Percentiles rank a stretch among this genome's conserved stretches.
Evolutionary conservation across 2,329 filamentous ascomycete genomes (phyloP).

Genomic region (Xylaria multiplex): DNA sequence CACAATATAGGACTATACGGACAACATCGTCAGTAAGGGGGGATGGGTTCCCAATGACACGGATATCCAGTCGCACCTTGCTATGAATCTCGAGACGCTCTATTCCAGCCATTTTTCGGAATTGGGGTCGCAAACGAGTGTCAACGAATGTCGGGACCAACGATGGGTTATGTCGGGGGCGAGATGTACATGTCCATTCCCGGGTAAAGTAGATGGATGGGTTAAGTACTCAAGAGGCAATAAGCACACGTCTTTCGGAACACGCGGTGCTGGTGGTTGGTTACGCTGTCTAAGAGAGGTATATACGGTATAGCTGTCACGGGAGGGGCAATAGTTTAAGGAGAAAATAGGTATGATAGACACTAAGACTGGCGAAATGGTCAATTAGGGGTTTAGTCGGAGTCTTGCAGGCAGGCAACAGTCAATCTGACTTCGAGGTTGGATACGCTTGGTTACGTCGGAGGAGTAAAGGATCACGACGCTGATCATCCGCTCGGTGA

Average conservation of each 20-base stretch:
- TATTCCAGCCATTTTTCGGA: constrained; percentile 81
- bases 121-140: constrained; percentile 3
- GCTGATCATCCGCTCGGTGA: constrained; percentile 15
- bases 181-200: constrained; percentile 22
- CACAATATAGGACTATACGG: constrained; percentile 87
- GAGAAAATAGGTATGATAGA: not conserved
- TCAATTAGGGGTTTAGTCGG: not conserved
- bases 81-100: constrained; percentile 97
- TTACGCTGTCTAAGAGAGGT: not conserved
- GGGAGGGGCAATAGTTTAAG: not conserved
- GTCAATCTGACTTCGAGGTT: constrained; percentile 16
- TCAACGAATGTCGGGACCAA: constrained; percentile 16
- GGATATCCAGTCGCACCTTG: constrained; percentile 70
- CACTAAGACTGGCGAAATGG: constrained; percentile 4
- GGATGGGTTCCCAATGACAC: constrained; percentile 14
- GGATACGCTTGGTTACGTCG: constrained; percentile 1
- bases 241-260: constrained; percentile 11
- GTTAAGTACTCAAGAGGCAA: too few relatives aligned
- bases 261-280: not conserved
- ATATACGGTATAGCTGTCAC: not conserved
- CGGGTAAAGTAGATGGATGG: not conserved
- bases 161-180: constrained; percentile 24
- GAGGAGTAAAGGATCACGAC: constrained; percentile 11
- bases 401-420: constrained; percentile 21
- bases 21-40: constrained; percentile 26